Evolutionary conservation across 2,329 filamentous ascomycete genomes (phyloP).

Genomic region (Cercospora berteroae): DNA sequence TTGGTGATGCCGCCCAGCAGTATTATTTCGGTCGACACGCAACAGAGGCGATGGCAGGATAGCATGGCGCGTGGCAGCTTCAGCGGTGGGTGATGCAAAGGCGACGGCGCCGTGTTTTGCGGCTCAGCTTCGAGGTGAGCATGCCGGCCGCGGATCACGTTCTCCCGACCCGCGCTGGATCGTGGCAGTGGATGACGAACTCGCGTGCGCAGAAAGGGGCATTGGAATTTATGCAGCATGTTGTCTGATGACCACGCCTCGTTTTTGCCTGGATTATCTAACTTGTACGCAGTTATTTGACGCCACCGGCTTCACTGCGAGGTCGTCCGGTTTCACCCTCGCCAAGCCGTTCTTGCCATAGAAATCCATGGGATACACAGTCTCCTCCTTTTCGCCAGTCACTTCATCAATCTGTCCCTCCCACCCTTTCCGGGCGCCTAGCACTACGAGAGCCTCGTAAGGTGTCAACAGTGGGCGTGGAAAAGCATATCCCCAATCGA

Average conservation of each 20-base stretch:
- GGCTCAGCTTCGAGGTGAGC: constrained; percentile 1
- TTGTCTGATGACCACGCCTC: background rate
- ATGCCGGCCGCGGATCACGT: constrained; percentile 2
- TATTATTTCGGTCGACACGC: background rate
- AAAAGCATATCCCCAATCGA: constrained; percentile 99
- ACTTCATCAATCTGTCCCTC: constrained; percentile 43
- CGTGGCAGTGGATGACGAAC: background rate
- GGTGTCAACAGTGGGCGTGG: constrained; percentile 83
- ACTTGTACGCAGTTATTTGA: background rate
- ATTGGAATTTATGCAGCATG: background rate
- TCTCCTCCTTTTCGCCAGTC: constrained; percentile 23
- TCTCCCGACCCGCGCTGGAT: background rate
- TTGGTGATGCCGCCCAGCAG: background rate
- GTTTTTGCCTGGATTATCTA: constrained; percentile 1
- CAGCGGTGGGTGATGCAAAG: background rate
- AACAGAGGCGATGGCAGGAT: background rate
- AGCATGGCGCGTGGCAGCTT: background rate
- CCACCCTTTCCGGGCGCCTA: constrained; percentile 71
- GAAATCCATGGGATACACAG: constrained; percentile 90
- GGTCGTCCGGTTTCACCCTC: constrained; percentile 58
- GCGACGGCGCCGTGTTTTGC: background rate
- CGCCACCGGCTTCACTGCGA: constrained; percentile 18
- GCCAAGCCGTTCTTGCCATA: constrained; percentile 91
- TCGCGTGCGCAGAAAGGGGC: background rate
- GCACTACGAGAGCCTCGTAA: constrained; percentile 89